Conservation (phyloP, 1,284 basidiomycete species). For the Sanghuangporus baumii region DNA sequence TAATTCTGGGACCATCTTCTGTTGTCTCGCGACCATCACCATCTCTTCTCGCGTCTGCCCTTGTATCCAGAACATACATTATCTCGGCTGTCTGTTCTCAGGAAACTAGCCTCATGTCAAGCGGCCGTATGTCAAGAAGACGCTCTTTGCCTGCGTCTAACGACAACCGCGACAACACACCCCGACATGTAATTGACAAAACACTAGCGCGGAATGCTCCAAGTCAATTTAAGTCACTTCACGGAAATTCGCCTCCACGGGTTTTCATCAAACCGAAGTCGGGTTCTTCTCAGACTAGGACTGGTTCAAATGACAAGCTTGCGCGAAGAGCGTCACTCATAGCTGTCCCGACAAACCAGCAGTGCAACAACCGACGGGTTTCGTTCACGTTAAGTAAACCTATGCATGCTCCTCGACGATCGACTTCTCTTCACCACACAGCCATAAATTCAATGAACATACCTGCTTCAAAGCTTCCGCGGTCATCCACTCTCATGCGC, state of each 20-base stretch:
- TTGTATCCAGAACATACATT: background rate
- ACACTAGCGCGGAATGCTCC: background rate
- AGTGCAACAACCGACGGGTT: background rate
- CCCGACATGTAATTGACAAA: background rate
- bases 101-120: background rate
- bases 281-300: background rate
- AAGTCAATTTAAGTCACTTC: background rate
- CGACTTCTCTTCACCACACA: background rate
- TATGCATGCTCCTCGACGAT: background rate
- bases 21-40: background rate
- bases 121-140: background rate
- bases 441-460: background rate
- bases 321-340: constrained; percentile 1
- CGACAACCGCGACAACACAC: background rate
- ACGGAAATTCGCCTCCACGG: background rate
- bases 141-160: background rate
- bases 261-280: constrained; percentile 8
- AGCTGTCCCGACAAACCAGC: background rate
- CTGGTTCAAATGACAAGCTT: background rate
- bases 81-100: background rate
- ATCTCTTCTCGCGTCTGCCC: background rate
- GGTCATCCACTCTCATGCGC: background rate
- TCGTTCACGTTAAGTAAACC: background rate
- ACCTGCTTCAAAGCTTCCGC: background rate
- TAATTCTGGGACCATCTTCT: background rate